These are phyloP conservation scores for Raphanus raphanistrum DNA, from an alignment of 345 rosid species.

Conservation along the genomic window DNA sequence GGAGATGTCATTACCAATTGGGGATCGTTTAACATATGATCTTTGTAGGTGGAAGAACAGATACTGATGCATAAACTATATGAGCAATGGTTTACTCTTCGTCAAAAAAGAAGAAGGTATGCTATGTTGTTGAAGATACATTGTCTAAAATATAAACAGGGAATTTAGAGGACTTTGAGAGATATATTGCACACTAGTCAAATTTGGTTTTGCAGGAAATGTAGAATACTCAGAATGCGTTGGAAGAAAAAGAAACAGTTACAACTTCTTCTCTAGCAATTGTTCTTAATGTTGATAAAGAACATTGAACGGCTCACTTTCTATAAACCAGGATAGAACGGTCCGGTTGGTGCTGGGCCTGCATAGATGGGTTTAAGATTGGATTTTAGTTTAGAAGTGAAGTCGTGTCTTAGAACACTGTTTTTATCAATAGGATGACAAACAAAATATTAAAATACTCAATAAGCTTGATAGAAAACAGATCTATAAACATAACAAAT, in stretches of 20 bases:
- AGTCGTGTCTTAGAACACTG: not conserved
- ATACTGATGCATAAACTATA: constrained; percentile 72
- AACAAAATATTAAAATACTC: too few relatives aligned
- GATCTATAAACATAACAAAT: too few relatives aligned
- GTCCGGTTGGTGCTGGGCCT: not conserved
- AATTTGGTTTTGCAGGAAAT: not conserved
- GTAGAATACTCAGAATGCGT: not conserved
- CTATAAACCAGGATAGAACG: too few relatives aligned
- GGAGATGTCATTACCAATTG: not conserved
- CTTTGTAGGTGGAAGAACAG: constrained; percentile 68
- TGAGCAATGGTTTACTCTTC: constrained; percentile 42
- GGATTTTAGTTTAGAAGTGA: not conserved
- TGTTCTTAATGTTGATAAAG: not conserved
- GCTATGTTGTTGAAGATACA: too few relatives aligned
- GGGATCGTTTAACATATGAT: not conserved
- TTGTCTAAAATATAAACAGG: too few relatives aligned
- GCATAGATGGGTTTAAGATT: not conserved
- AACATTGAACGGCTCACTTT: constrained; percentile 6
- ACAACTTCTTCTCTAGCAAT: constrained; percentile 12
- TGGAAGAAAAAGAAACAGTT: not conserved
- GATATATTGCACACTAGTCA: not conserved
- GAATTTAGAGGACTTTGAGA: not conserved
- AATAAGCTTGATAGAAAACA: too few relatives aligned
- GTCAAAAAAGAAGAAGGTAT: too few relatives aligned
- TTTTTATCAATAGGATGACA: too few relatives aligned